Evolutionary conservation across 2,329 filamentous ascomycete genomes (phyloP), one percentile per base, ranked within the genome.

Genomic region (Apiospora malaysiana): DNA sequence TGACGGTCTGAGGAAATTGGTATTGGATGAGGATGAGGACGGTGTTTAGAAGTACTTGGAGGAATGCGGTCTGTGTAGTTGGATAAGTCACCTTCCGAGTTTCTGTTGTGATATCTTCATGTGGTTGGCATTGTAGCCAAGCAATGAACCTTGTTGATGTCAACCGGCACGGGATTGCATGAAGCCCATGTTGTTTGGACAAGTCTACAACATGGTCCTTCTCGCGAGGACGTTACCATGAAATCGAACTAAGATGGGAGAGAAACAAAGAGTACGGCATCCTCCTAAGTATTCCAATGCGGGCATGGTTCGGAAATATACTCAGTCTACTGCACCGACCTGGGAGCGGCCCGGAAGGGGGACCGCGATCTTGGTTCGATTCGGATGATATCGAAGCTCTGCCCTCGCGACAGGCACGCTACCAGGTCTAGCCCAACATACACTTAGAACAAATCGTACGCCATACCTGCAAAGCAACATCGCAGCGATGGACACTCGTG

Each of bases 1-100:
- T 80, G 86, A 90, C 68, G 85, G 85, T 71, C 82, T 97, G 72
- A 85, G 88, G 71, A 88, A 89, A 68, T 85, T 95, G 72, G 93
- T 97, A 37, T 84, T 97, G 72, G 94, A 93, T 77, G 69, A 70
- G 66, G 72, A 72, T n/a, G 70, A 68, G 59, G 71, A 70, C 63
- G 70, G 71, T 16, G 68, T 69, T 10, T 69, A 49, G 23, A 10
- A n/a, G 51, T 37, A 18, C 16, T n/a, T 27, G 7, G 27, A 37
- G 51, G 32, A 40, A 40, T 18, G 5, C 18, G 14, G 45, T 32
- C 32, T 32, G 32, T 37, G 32, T 18, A 23, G 56, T 63, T 40
- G 56, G 9, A n/a, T 40, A 63, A 14, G 32, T n/a, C 56, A 32
- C 1, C n/a, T 40, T n/a, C 27, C 37, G 27, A n/a, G 21, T 27